Conservation (phyloP, 1,284 basidiomycete genomes). For the Moniliella sp. region DNA sequence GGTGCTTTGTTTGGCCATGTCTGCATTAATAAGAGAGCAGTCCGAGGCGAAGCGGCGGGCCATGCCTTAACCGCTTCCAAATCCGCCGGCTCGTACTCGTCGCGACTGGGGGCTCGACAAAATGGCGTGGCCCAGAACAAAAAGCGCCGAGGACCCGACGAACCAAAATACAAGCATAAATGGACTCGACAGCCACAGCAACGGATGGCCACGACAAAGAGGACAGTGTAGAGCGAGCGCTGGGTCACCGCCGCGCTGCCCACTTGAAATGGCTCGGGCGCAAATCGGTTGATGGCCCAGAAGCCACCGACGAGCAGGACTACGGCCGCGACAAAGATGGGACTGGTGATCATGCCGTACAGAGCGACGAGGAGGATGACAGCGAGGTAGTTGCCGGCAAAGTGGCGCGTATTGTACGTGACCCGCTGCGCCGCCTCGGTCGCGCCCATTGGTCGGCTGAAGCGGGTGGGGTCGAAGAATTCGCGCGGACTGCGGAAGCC, state of each 20-base stretch:
- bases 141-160: conserved; percentile 30
- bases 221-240: conserved; percentile 43
- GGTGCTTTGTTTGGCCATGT: too few relatives aligned
- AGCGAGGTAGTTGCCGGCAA: conserved; percentile 53
- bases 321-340: conserved; percentile 57
- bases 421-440: too few relatives aligned
- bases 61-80: too few relatives aligned
- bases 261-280: conserved; percentile 41
- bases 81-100: too few relatives aligned
- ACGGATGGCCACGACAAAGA: conserved; percentile 32
- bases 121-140: conserved; percentile 53
- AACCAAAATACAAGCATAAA: conserved; percentile 34
- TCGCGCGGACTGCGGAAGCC: too few relatives aligned
- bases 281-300: conserved; percentile 61
- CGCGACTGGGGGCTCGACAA: conserved; percentile 37
- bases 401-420: conserved; percentile 59
- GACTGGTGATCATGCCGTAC: conserved; percentile 77
- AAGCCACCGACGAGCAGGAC: conserved; percentile 79
- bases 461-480: too few relatives aligned
- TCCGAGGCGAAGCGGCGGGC: too few relatives aligned
- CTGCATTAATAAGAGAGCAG: too few relatives aligned
- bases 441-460: too few relatives aligned
- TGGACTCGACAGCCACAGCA: conserved; percentile 25
- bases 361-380: conserved; percentile 60
- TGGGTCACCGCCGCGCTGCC: conserved; percentile 59